phyloP scores from a whole-genome alignment of 345 rosid species.

The Eucalyptus decipiens region DNA sequence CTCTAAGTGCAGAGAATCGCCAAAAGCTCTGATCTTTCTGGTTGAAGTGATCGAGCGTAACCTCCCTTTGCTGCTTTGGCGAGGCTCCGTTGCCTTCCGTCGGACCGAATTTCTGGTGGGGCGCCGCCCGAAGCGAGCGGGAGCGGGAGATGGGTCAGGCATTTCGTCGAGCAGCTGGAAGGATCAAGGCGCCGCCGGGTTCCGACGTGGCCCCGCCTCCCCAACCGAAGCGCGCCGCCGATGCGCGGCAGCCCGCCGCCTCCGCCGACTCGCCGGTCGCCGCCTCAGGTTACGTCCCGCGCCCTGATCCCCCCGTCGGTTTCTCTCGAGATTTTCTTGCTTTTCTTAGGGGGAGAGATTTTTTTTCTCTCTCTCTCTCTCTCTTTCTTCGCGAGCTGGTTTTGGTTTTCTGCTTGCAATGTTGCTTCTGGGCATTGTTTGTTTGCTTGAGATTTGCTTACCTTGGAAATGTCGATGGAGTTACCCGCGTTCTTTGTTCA shows the following conservation, averaged over 20 bases:
- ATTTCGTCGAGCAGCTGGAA: conserved; percentile 96
- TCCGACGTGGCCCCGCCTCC: conserved; percentile 25
- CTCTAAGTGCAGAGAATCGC: neutral
- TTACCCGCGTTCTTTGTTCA: neutral
- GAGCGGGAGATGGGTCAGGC: conserved; percentile 74
- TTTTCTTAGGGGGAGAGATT: neutral
- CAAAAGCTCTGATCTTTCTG: neutral
- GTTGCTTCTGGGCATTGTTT: neutral
- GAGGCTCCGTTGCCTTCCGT: neutral
- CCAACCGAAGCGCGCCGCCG: conserved; percentile 6
- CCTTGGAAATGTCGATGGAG: neutral
- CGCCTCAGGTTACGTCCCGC: neutral
- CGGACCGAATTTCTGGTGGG: neutral
- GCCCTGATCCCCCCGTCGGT: neutral
- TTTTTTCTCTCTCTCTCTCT: neutral
- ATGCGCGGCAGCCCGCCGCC: conserved; percentile 7
- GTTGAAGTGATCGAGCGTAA: neutral
- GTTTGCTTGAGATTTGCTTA: neutral
- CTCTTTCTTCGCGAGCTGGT: neutral
- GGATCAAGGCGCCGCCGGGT: conserved; percentile 19
- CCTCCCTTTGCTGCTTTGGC: neutral
- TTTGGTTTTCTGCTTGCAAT: neutral
- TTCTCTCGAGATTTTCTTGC: neutral
- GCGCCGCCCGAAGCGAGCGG: neutral
- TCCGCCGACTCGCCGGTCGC: conserved; percentile 8